These are phyloP conservation scores for Diplosphaera chodatii DNA, from an alignment of 139 green algal species.

Conservation along the genomic window DNA sequence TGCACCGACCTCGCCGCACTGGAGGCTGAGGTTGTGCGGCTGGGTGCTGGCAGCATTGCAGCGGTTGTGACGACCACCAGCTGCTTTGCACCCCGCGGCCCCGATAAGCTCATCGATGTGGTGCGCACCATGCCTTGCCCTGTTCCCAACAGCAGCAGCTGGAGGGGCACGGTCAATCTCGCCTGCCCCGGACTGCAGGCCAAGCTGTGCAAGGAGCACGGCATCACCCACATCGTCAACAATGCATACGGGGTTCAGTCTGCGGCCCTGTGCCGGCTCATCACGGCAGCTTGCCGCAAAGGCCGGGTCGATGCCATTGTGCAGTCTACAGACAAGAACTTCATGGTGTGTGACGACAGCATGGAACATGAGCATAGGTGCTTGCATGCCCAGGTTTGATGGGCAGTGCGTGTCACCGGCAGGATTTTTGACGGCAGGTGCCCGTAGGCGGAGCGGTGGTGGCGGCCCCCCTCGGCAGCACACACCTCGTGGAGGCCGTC, in stretches of 20 bases:
- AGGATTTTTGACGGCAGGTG: background rate
- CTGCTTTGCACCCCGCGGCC: constrained; percentile 87
- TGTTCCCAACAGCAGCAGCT: too few relatives aligned
- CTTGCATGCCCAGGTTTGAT: too few relatives aligned
- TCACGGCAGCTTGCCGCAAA: constrained; percentile 42
- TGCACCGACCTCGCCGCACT: constrained; percentile 70
- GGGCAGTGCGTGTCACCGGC: too few relatives aligned
- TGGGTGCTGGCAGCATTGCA: constrained; percentile 45
- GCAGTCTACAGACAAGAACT: constrained; percentile 90
- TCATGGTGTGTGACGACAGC: too few relatives aligned
- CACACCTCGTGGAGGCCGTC: constrained; percentile 68
- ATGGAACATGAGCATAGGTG: too few relatives aligned
- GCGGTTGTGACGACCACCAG: constrained; percentile 83
- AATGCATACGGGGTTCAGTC: constrained; percentile 92
- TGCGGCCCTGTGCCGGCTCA: background rate
- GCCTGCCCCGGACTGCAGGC: too few relatives aligned
- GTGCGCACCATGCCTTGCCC: constrained; percentile 24
- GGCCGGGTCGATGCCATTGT: constrained; percentile 90
- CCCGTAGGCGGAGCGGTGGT: constrained; percentile 13
- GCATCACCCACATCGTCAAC: constrained; percentile 90
- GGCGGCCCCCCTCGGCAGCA: background rate
- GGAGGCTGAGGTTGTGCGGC: constrained; percentile 19
- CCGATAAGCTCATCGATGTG: constrained; percentile 63
- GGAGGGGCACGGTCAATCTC: too few relatives aligned
- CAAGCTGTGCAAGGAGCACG: constrained; percentile 54